phyloP scores from a whole-genome alignment of 345 rosid species.

The Microthlaspi erraticum region DNA sequence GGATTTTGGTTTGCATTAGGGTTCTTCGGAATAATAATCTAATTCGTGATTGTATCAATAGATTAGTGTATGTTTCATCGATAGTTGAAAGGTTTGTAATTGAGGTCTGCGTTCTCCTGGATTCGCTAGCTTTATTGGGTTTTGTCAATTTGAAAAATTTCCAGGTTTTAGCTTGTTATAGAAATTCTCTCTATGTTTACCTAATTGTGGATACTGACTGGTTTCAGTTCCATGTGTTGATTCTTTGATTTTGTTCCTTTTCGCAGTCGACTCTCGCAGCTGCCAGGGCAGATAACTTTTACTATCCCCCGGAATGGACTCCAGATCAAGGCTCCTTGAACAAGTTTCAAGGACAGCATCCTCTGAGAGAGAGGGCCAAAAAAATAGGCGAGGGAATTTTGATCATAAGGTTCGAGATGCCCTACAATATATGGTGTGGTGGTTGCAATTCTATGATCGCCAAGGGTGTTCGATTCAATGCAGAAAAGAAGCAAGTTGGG shows the following conservation, averaged over 20 bases:
- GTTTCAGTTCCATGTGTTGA: constrained; percentile 25
- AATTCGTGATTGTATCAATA: background rate
- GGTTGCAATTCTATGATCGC: constrained; percentile 97
- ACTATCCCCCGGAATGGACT: constrained; percentile 97
- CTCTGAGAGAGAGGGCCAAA: constrained; percentile 89
- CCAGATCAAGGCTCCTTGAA: constrained; percentile 91
- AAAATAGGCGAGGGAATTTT: constrained; percentile 90
- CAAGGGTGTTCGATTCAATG: constrained; percentile 96
- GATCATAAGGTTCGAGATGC: constrained; percentile 98
- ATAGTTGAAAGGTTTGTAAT: background rate
- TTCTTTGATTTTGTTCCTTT: background rate
- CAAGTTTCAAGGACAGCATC: constrained; percentile 99
- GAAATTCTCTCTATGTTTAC: too few species aligned
- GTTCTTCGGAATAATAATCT: background rate
- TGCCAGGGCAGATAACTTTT: constrained; percentile 96
- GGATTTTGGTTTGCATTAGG: constrained; percentile 14
- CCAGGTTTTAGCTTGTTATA: constrained; percentile 22
- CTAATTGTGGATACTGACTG: background rate
- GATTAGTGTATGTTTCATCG: background rate
- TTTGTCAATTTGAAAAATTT: background rate
- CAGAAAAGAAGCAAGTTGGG: constrained; percentile 98
- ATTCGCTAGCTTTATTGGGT: background rate
- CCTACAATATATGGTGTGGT: constrained; percentile 94
- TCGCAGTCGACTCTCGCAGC: constrained; percentile 95
- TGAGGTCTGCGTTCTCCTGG: background rate